Percentiles rank a stretch among this genome's conserved stretches.
Conservation (phyloP, 164 flowering plant species). For the Cinnamomum micranthum region DNA sequence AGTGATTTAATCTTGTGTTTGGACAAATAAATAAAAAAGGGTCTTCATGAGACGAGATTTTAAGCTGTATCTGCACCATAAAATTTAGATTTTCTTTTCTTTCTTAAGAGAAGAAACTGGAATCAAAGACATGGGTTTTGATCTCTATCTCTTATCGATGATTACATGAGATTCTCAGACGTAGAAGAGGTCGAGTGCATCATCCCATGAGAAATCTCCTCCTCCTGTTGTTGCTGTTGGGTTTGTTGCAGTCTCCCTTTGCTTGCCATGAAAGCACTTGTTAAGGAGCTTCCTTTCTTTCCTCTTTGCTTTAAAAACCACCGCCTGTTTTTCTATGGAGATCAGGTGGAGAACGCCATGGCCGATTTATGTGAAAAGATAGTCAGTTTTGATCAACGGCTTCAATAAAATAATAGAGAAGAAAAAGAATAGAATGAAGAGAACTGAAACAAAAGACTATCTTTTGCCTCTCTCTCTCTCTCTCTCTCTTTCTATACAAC, state of each 20-base stretch:
- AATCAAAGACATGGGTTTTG: not conserved
- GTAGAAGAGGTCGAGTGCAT: constrained; percentile 47
- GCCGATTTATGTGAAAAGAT: constrained; percentile 14
- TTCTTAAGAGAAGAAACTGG: not conserved
- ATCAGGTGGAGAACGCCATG: constrained; percentile 18
- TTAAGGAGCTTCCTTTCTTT: not conserved
- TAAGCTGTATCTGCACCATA: constrained; percentile 1
- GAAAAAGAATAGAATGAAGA: not conserved
- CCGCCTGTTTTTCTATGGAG: constrained; percentile 15
- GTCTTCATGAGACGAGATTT: not conserved
- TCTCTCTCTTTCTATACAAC: constrained; percentile 18
- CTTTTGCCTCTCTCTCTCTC: constrained; percentile 3
- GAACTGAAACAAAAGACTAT: constrained; percentile 43
- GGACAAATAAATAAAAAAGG: not conserved
- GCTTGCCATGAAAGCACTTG: constrained; percentile 37
- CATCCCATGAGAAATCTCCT: constrained; percentile 56
- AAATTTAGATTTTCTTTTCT: not conserved
- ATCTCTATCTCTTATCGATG: not conserved
- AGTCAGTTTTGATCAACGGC: constrained; percentile 24
- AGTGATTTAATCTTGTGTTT: not conserved
- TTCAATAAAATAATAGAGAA: not conserved
- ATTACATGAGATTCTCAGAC: constrained; percentile 62
- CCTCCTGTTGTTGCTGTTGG: constrained; percentile 22
- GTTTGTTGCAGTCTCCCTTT: constrained; percentile 18
- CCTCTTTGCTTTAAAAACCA: constrained; percentile 21